Evolutionary conservation across 495 filamentous ascomycete species (phyloP).

Genomic region (Halenospora varia): DNA sequence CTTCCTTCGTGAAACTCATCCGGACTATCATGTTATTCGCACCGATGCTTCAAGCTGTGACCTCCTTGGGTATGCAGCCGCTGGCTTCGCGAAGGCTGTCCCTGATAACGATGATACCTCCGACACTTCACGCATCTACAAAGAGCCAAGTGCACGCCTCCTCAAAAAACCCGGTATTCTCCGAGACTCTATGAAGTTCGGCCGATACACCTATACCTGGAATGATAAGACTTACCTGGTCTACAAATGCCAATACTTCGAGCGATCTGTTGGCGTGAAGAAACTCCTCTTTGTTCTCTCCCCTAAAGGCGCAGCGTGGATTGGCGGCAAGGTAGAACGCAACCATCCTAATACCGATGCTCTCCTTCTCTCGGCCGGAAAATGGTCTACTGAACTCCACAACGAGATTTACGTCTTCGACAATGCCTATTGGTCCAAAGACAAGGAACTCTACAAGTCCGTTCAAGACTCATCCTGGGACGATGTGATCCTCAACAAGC

Average conservation of each 20-base stretch:
- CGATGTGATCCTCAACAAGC: slow-evolving; percentile 55
- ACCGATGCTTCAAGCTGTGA: slow-evolving; percentile 10
- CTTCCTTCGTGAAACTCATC: slow-evolving; percentile 25
- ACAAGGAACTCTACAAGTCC: slow-evolving; percentile 47
- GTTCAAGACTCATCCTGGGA: slow-evolving; percentile 52
- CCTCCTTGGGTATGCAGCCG: slow-evolving; percentile 26
- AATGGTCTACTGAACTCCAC: slow-evolving; percentile 45
- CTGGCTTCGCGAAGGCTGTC: slow-evolving; percentile 26
- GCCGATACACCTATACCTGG: no score
- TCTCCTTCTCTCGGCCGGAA: slow-evolving; percentile 8
- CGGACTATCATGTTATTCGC: slow-evolving; percentile 24
- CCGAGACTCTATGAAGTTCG: no score
- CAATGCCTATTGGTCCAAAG: slow-evolving; percentile 52
- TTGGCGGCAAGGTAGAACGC: not conserved
- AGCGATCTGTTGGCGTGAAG: not conserved
- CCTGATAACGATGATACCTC: no score
- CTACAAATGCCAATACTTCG: no score
- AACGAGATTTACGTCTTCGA: slow-evolving; percentile 64
- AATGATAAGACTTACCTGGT: no score
- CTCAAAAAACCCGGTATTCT: no score
- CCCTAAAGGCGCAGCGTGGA: not conserved
- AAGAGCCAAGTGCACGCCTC: no score
- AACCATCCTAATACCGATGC: not conserved
- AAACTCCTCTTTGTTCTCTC: not conserved
- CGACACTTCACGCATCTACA: no score